Evolutionary conservation across 345 rosid genomes (phyloP).

Genomic region (Eucalyptus rudis): DNA sequence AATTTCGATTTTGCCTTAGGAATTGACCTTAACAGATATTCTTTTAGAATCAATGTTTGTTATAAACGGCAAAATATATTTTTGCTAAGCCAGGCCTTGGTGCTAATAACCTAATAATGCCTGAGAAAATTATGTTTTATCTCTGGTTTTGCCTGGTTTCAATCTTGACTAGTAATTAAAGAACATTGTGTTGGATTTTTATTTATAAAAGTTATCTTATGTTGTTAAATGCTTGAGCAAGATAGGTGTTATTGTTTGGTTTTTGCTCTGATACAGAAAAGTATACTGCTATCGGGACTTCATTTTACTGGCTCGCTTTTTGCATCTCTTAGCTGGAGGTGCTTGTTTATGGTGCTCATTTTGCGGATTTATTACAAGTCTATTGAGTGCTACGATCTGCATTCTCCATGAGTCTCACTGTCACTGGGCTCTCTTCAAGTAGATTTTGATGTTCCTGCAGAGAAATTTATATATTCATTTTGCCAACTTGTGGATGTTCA

Average conservation of each 20-base stretch:
- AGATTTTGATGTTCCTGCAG: background rate
- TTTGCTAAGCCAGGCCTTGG: background rate
- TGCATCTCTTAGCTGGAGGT: background rate
- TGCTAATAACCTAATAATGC: background rate
- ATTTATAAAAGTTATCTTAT: background rate
- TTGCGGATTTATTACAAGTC: background rate
- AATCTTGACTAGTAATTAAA: background rate
- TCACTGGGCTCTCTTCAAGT: background rate
- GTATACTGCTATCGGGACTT: background rate
- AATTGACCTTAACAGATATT: background rate
- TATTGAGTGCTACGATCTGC: background rate
- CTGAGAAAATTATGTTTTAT: background rate
- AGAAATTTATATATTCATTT: background rate
- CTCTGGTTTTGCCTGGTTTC: background rate
- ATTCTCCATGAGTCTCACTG: background rate
- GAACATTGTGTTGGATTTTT: background rate
- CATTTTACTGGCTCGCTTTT: background rate
- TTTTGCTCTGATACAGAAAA: background rate
- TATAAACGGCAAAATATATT: background rate
- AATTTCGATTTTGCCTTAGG: background rate
- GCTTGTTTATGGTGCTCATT: background rate
- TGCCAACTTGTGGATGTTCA: background rate
- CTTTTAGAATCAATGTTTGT: background rate
- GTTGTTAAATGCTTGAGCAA: background rate
- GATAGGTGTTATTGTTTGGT: background rate